These are phyloP conservation scores for Aspergillus kassunensis DNA, from an alignment of 495 filamentous ascomycete species.

Conservation along the genomic window DNA sequence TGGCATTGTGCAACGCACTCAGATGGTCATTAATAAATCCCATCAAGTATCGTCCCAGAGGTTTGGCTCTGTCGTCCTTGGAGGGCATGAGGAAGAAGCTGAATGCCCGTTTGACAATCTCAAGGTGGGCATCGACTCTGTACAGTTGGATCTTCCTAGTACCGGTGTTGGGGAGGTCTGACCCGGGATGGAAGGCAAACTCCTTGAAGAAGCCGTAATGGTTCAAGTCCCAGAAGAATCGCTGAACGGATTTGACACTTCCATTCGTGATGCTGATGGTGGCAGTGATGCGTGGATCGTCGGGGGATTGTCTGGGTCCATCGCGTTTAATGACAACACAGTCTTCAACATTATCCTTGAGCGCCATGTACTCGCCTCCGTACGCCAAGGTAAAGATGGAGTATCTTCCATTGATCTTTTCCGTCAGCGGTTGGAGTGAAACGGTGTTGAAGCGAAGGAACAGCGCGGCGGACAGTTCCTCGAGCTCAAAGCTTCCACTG, in stretches of 20 bases:
- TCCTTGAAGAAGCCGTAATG: constrained; percentile 11
- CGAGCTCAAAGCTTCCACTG: constrained; percentile 5
- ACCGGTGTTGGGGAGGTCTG: neutral
- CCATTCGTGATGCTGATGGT: constrained; percentile 25
- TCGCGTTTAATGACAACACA: constrained; percentile 15
- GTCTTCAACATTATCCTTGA: constrained; percentile 14
- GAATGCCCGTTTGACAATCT: constrained; percentile 20
- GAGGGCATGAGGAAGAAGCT: constrained; percentile 8
- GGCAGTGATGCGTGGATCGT: constrained; percentile 20
- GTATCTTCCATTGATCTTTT: constrained; percentile 22
- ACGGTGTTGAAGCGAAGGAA: constrained; percentile 17
- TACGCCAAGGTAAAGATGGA: constrained; percentile 15
- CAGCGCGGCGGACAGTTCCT: constrained; percentile 17
- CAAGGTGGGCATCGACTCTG: constrained; percentile 17
- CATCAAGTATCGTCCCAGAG: constrained; percentile 5
- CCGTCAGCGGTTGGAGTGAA: constrained; percentile 15
- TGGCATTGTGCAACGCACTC: constrained; percentile 8
- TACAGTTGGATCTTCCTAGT: constrained; percentile 18
- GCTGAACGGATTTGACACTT: constrained; percentile 19
- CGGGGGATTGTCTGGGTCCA: constrained; percentile 14
- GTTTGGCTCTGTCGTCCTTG: neutral
- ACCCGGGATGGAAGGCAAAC: constrained; percentile 3
- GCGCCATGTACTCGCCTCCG: neutral
- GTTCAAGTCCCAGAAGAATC: constrained; percentile 19
- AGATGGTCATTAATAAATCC: constrained; percentile 15